Evolutionary conservation across 352 stramenopile genomes (phyloP), one percentile per base, ranked within the genome.

Genomic region (Phytopythium aichiense): DNA sequence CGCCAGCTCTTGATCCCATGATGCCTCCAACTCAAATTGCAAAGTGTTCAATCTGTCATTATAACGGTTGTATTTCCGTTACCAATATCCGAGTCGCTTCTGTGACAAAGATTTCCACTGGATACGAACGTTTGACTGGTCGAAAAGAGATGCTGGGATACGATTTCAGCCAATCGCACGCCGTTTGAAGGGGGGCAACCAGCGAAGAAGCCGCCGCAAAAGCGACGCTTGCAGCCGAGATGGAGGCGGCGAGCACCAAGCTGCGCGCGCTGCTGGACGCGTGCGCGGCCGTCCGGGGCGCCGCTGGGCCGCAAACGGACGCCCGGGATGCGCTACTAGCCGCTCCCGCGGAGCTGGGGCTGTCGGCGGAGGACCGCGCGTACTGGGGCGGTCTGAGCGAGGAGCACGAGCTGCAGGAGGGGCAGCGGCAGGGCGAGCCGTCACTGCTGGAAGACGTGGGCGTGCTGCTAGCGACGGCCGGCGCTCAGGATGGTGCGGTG

Each of bases 1-100:
- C 81, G 82, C 15, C 64, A 85, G 56, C 71, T 91, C n/a, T 71
- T 91, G n/a, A 84, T 92, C 59, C 81, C 81, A 51, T 92, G 77
- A 28, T n/a, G 1, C 13, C 40, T 46, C 8, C 7, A 12, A 4
- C 37, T n/a, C n/a, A 40, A 15, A 16, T 5, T 16, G 12, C 9
- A 15, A 11, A 40, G 13, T 11, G 12, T 40, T 40, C 12, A 15
- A 40, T 40, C 12, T 40, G 35, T 40, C 35, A 9, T 16, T 8
- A 40, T 40, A 40, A 40, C 35, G 35, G 35, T 40, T 40, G 35
- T 7, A 15, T 40, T 40, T 40, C 6, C 9, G 35, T 40, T 25
- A 49, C 4, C 20, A 2, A 15, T 6, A 8, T 2, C 20, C 28
- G 28, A 31, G 28, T 31, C 28, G 3, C 28, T 25, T 16, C 20